Evolutionary conservation across 1,284 basidiomycete species (phyloP).

Genomic region (Volvariella surrecta): DNA sequence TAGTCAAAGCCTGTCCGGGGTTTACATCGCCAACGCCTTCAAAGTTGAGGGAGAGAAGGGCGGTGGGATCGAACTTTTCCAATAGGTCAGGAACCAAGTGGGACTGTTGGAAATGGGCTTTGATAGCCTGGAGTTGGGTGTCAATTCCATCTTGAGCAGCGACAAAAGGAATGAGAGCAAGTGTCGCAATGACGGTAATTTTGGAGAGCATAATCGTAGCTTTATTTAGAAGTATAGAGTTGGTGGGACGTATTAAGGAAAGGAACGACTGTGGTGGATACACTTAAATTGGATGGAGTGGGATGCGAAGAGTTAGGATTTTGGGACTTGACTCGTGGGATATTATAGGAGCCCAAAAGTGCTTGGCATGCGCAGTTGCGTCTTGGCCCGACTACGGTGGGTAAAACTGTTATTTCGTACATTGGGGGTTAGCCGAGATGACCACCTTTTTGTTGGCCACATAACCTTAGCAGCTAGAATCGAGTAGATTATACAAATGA

Average conservation of each 20-base stretch:
- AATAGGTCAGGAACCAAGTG: constrained; percentile 52
- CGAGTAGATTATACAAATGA: too few relatives aligned
- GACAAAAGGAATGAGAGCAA: constrained; percentile 31
- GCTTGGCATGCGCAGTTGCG: too few relatives aligned
- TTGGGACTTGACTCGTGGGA: too few relatives aligned
- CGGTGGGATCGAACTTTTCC: constrained; percentile 45
- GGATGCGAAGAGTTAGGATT: too few relatives aligned
- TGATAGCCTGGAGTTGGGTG: constrained; percentile 37
- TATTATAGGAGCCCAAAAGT: too few relatives aligned
- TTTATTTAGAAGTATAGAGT: constrained; percentile 5
- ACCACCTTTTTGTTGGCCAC: too few relatives aligned
- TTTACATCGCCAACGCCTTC: constrained; percentile 30
- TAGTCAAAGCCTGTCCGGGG: constrained; percentile 51
- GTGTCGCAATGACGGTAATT: constrained; percentile 23
- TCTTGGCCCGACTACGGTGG: too few relatives aligned
- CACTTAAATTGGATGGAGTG: too few relatives aligned
- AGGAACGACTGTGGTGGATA: not conserved
- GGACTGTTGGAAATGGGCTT: constrained; percentile 53
- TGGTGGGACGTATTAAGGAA: not conserved
- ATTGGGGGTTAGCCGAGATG: too few relatives aligned
- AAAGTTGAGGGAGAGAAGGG: constrained; percentile 45
- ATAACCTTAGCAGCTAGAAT: too few relatives aligned
- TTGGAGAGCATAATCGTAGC: constrained; percentile 22
- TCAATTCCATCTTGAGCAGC: constrained; percentile 28
- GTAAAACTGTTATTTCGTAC: too few relatives aligned